phyloP scores from a whole-genome alignment of 2,329 filamentous ascomycete genomes.

The Pseudogymnoascus sp. region DNA sequence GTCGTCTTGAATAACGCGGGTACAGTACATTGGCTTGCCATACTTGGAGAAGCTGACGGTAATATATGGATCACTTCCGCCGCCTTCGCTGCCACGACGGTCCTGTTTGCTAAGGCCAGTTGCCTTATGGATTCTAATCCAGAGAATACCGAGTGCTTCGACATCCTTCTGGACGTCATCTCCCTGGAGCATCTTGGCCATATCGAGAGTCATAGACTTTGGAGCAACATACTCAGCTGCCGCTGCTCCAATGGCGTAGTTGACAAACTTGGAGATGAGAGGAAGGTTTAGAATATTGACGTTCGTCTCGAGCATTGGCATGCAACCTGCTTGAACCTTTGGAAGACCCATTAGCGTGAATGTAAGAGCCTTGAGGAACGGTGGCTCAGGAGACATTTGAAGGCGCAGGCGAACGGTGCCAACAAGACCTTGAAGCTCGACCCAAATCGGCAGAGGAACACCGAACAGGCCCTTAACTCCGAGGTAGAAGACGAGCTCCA shows the following conservation, averaged over 20 bases:
- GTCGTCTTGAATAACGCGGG: slow-evolving; percentile 89
- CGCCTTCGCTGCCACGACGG: slow-evolving; percentile 67
- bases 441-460: slow-evolving; percentile 36
- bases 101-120: slow-evolving; percentile 88
- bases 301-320: slow-evolving; percentile 84
- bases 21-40: slow-evolving; percentile 95
- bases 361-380: slow-evolving; percentile 84
- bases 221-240: slow-evolving; percentile 89
- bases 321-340: slow-evolving; percentile 80
- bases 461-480: slow-evolving; percentile 85
- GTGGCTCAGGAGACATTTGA: slow-evolving; percentile 81
- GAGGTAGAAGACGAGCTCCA: slow-evolving; percentile 91
- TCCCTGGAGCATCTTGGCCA: slow-evolving; percentile 82
- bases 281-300: slow-evolving; percentile 89
- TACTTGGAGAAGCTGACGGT: slow-evolving; percentile 94
- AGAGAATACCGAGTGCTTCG: slow-evolving; percentile 78
- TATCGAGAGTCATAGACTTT: slow-evolving; percentile 86
- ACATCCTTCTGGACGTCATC: slow-evolving; percentile 90
- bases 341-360: slow-evolving; percentile 93
- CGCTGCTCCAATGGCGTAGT: slow-evolving; percentile 83
- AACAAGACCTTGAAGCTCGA: slow-evolving; percentile 84
- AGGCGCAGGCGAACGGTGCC: slow-evolving; percentile 77
- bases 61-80: slow-evolving; percentile 92
- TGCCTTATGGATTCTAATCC: slow-evolving; percentile 85
- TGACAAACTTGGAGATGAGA: slow-evolving; percentile 92